Conservation (phyloP, 176 grass and related monocot genomes). For the Triticum turgidum region DNA sequence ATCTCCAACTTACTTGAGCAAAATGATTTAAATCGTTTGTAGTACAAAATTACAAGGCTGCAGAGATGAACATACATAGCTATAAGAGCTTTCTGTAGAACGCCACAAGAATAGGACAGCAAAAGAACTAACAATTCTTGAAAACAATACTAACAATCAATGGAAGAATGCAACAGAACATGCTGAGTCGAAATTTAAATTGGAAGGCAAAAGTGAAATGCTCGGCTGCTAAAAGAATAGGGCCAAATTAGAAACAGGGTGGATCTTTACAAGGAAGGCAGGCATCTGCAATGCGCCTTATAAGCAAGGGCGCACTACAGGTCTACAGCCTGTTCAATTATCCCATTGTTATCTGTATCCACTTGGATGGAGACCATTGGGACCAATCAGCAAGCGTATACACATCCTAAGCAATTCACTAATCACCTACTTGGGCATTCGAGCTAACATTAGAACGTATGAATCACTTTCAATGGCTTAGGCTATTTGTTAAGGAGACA, state of each 20-base stretch:
- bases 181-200: not conserved
- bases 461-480: not conserved
- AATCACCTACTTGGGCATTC: not conserved
- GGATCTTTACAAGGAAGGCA: not conserved
- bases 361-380: not conserved
- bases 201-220: constrained; percentile 1
- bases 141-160: not conserved
- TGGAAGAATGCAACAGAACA: constrained; percentile 9
- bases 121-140: not conserved
- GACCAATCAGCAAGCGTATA: not conserved
- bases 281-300: constrained; percentile 2
- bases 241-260: constrained; percentile 13
- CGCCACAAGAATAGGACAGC: not conserved
- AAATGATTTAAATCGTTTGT: not conserved
- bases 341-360: not conserved
- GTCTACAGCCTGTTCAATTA: not conserved
- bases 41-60: not conserved
- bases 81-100: not conserved
- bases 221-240: constrained; percentile 6
- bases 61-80: not conserved
- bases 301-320: not conserved
- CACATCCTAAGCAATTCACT: constrained; percentile 21
- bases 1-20: not conserved
- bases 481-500: not conserved
- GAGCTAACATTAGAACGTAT: not conserved